These are phyloP conservation scores for Cryphonectria radicalis DNA, from an alignment of 2,329 filamentous ascomycete species.

Conservation along the genomic window DNA sequence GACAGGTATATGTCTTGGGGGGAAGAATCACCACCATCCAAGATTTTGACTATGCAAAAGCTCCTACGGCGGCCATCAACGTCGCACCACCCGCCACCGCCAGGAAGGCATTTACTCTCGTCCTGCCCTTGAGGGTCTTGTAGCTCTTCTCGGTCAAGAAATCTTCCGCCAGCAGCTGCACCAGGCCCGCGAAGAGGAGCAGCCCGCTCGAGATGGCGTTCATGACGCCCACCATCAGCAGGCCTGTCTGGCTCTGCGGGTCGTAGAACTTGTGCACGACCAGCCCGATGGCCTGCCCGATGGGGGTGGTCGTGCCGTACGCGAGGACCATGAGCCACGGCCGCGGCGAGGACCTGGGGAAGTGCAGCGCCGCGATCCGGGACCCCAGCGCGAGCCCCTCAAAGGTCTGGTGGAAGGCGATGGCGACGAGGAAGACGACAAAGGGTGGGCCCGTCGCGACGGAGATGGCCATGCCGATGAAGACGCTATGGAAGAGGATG, in stretches of 20 bases:
- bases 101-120: conserved; percentile 64
- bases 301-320: conserved; percentile 76
- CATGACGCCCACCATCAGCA: conserved; percentile 85
- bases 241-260: conserved; percentile 73
- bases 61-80: conserved; percentile 73
- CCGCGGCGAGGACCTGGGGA: conserved; percentile 71
- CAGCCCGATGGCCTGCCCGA: conserved; percentile 83
- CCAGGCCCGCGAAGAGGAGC: conserved; percentile 79
- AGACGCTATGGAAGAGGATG: conserved; percentile 83
- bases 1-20: not conserved
- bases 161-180: conserved; percentile 84
- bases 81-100: conserved; percentile 67
- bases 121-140: conserved; percentile 64
- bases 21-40: not conserved
- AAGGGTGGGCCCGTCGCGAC: conserved; percentile 81
- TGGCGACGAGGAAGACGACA: conserved; percentile 77
- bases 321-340: conserved; percentile 85
- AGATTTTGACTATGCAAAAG: conserved; percentile 64
- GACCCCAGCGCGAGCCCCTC: conserved; percentile 86
- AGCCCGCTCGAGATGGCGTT: conserved; percentile 84
- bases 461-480: conserved; percentile 85
- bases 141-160: conserved; percentile 80
- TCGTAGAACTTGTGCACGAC: conserved; percentile 80
- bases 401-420: conserved; percentile 86
- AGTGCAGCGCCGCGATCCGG: conserved; percentile 82